Base-by-base conservation (phyloP, 768 basidiomycete species). In the Boletus rufocinnamomeus region DNA sequence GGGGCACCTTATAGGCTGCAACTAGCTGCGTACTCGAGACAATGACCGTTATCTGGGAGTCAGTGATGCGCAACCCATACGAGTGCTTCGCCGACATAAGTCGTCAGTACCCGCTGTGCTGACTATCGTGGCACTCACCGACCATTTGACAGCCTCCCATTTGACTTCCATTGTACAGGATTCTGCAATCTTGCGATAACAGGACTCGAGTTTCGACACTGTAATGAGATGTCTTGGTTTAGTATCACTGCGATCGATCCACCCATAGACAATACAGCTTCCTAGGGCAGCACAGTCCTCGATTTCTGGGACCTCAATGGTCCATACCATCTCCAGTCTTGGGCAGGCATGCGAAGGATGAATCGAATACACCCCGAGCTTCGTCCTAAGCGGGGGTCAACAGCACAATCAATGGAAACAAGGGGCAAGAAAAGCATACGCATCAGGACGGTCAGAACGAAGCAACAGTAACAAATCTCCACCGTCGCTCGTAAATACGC, bases 251-350 rank as follows among this genome's bases (percentile, higher is more conserved):
- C 23, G 49, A 46, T 61, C 48, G 28, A 50, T 45, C 60, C 60
- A 61, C 32, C 60, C 57, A 47, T 59, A 59, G 23, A 53, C 52
- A 40, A 58, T 28, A n/a, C 41, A 61, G 30, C 19, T 54, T 38
- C 60, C 57, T 19, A 38, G 28, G 21, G 48, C 57, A 40, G 60
- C 32, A 28, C 38, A 54, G 4, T 46, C 30, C 5, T 54, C 57
- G 6, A 61, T 37, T 30, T 51, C 19, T 17, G 44, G 60, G 32
- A 35, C 30, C 25, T 27, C 23, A 8, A n/a, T 1, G 10, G 30
- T 28, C 52, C 48, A 54, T 3, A 57, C 37, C n/a, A 14, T 38
- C 9, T 57, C 49, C 50, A 57, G 37, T 6, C 28, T 46, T 41
- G 50, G 55, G 25, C 4, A n/a, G 17, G 9, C 34, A 23, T 56